Percentiles rank a stretch among this genome's conserved stretches.
Conservation (phyloP, 78 protist species). For the Tieghemostelium lacteum region DNA sequence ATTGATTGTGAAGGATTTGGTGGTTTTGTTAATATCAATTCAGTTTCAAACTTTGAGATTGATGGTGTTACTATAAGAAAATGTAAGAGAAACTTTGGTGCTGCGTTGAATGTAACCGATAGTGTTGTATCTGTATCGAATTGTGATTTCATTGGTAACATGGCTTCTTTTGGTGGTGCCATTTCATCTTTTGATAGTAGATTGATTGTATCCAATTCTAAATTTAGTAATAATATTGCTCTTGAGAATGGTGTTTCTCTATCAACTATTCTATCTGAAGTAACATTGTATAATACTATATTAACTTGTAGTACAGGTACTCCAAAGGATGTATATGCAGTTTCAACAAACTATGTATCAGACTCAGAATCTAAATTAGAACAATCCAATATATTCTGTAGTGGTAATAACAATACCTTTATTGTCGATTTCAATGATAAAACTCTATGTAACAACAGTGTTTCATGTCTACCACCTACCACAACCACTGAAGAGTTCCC, state of each 20-base stretch:
- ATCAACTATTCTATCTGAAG: too few relatives aligned
- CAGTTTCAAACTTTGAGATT: neutral
- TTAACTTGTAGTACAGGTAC: neutral
- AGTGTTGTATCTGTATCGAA: neutral
- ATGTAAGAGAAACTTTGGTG: neutral
- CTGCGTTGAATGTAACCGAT: neutral
- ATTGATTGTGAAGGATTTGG: constrained; percentile 1
- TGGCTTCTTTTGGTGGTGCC: neutral
- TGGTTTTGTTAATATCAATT: neutral
- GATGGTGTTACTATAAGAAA: neutral
- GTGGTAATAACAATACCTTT: neutral
- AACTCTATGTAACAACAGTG: neutral
- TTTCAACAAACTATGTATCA: neutral
- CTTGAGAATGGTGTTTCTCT: too few relatives aligned
- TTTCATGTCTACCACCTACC: too few relatives aligned
- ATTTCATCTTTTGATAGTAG: neutral
- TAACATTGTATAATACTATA: neutral
- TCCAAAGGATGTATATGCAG: neutral
- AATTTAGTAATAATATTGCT: too few relatives aligned
- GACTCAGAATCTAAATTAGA: neutral
- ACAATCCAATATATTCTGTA: neutral
- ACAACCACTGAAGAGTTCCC: neutral
- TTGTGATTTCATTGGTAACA: too few relatives aligned
- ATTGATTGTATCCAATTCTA: neutral
- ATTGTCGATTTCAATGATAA: neutral